Evolutionary conservation across 768 basidiomycete species (phyloP).

Genomic region (Auricularia sp.): DNA sequence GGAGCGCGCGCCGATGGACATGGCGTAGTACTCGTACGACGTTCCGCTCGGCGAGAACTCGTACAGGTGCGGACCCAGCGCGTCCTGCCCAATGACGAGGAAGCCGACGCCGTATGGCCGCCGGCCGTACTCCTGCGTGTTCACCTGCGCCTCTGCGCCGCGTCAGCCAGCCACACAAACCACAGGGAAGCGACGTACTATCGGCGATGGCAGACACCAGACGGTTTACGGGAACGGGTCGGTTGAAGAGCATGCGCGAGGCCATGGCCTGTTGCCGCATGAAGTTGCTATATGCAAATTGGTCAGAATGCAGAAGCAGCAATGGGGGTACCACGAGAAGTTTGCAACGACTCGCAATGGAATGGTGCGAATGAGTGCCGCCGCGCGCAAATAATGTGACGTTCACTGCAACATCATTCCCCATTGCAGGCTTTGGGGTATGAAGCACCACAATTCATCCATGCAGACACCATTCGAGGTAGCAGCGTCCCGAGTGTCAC

Average conservation of each 20-base stretch:
- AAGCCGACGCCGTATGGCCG: constrained; percentile 98
- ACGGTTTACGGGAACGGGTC: constrained; percentile 87
- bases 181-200: constrained; percentile 46
- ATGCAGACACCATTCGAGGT: no score
- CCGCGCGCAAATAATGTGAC: no score
- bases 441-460: no score
- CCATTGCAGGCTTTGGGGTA: no score
- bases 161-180: background rate
- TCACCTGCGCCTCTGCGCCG: constrained; percentile 82
- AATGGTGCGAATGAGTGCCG: no score
- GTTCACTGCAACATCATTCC: no score
- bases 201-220: constrained; percentile 91
- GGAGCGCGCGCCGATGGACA: constrained; percentile 95
- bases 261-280: constrained; percentile 99
- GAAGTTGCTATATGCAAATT: constrained; percentile 60
- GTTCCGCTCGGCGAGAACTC: constrained; percentile 98
- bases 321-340: no score
- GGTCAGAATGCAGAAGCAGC: no score
- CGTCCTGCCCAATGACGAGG: constrained; percentile 92
- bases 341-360: no score
- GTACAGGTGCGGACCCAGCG: constrained; percentile 94
- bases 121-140: constrained; percentile 96
- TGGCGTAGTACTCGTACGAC: constrained; percentile 95
- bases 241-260: constrained; percentile 89
- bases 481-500: no score